Conservation (phyloP, 106 monocot genomes). For the Acorus calamus region DNA sequence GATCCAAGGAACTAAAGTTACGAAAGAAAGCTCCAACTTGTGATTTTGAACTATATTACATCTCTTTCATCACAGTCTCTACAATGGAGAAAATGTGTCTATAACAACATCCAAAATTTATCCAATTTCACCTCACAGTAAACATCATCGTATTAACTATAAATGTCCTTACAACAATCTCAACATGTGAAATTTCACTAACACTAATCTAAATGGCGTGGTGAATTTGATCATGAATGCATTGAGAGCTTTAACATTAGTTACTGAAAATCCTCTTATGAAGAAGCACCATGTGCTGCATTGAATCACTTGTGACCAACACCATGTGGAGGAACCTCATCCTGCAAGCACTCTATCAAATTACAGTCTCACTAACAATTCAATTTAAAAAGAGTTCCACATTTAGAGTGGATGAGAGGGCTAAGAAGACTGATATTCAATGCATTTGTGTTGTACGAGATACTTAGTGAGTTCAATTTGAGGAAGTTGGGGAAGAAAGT, state of each 20-base stretch:
- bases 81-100: constrained; percentile 37
- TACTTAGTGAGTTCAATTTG: constrained; percentile 53
- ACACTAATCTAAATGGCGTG: constrained; percentile 42
- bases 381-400: constrained; percentile 17
- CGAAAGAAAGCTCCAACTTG: constrained; percentile 40
- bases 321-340: constrained; percentile 50
- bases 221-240: constrained; percentile 55
- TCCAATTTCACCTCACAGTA: constrained; percentile 46
- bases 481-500: constrained; percentile 38
- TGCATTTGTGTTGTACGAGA: constrained; percentile 35
- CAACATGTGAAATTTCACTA: constrained; percentile 21
- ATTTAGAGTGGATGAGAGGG: constrained; percentile 12
- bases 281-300: constrained; percentile 28
- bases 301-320: constrained; percentile 28
- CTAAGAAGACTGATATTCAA: constrained; percentile 42
- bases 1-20: constrained; percentile 44
- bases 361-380: constrained; percentile 21
- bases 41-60: constrained; percentile 38
- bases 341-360: constrained; percentile 25
- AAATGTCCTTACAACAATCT: constrained; percentile 28
- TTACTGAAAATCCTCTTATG: constrained; percentile 43
- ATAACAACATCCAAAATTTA: constrained; percentile 43
- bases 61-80: constrained; percentile 27
- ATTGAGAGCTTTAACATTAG: constrained; percentile 41
- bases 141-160: constrained; percentile 30